phyloP scores from a whole-genome alignment of 1,139 yeast genomes.

The Saccharomyces hybrid region DNA sequence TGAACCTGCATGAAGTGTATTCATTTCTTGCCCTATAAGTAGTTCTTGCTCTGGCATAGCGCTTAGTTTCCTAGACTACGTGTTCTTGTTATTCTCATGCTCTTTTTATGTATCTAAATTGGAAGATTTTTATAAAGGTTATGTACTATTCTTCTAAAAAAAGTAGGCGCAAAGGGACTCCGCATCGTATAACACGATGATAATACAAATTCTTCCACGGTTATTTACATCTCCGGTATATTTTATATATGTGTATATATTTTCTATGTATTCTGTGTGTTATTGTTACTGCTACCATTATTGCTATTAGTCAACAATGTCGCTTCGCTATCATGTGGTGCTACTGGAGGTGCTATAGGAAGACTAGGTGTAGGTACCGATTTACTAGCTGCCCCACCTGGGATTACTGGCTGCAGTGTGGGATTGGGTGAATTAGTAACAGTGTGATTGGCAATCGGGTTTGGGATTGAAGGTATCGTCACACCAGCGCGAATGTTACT shows the following conservation, averaged over 20 bases:
- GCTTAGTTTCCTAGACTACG: background rate
- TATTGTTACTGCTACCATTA: background rate
- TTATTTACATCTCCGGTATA: background rate
- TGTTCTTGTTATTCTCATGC: background rate
- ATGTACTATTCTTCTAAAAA: background rate
- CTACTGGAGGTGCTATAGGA: background rate
- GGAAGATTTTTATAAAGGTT: background rate
- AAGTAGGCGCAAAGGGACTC: background rate
- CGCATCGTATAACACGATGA: background rate
- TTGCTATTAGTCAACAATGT: background rate
- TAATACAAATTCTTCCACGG: background rate
- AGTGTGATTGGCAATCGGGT: background rate
- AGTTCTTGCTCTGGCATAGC: conserved; percentile 3
- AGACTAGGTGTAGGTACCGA: background rate
- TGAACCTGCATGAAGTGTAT: background rate
- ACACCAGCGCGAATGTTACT: background rate
- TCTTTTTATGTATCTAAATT: background rate
- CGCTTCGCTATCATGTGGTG: background rate
- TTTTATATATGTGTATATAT: background rate
- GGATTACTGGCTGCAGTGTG: background rate
- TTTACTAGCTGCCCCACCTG: background rate
- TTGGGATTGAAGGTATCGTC: background rate
- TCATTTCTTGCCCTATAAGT: background rate
- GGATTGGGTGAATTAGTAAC: background rate
- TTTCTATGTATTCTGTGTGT: background rate